A percentile compares a stretch with the other conserved stretches of the same genome.
phyloP scores from a whole-genome alignment of 495 filamentous ascomycete species.

The Penicillium antarcticum region DNA sequence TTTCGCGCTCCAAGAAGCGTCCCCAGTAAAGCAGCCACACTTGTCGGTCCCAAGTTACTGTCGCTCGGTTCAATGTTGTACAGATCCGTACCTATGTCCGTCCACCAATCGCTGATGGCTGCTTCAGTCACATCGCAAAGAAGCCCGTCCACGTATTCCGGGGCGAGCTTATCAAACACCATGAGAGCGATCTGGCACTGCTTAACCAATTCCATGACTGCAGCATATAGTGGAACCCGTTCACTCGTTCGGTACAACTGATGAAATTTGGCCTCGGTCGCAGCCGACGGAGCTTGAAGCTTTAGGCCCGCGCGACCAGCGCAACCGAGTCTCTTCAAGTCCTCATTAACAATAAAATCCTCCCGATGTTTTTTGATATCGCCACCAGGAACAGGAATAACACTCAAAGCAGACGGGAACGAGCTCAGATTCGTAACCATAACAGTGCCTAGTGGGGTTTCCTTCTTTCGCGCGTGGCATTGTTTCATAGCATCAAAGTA shows the following conservation, averaged over 20 bases:
- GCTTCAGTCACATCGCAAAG: constrained; percentile 91
- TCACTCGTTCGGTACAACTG: constrained; percentile 87
- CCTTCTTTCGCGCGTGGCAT: constrained; percentile 75
- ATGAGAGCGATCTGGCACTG: constrained; percentile 86
- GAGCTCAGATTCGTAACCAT: constrained; percentile 92
- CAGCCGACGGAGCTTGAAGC: constrained; percentile 67
- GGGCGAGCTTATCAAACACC: constrained; percentile 80
- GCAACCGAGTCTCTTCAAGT: constrained; percentile 89
- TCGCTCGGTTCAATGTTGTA: constrained; percentile 91
- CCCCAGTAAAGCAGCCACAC: constrained; percentile 82
- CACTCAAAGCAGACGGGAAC: constrained; percentile 85
- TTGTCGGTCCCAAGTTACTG: constrained; percentile 87
- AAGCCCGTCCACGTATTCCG: constrained; percentile 89
- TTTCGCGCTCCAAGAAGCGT: constrained; percentile 88
- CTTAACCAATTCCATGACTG: constrained; percentile 88
- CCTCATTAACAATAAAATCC: constrained; percentile 90
- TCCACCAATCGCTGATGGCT: constrained; percentile 94
- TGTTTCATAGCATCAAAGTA: constrained; percentile 86
- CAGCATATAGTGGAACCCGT: constrained; percentile 66
- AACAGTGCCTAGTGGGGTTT: constrained; percentile 77
- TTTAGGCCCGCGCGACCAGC: constrained; percentile 84
- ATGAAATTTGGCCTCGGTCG: constrained; percentile 86
- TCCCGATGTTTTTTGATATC: constrained; percentile 77
- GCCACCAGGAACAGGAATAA: constrained; percentile 84
- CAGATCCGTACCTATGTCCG: constrained; percentile 83